A percentile compares a stretch with the other conserved stretches of the same genome.
phyloP scores from a whole-genome alignment of 2,329 filamentous ascomycete genomes.

The Colletotrichum cuscutae region DNA sequence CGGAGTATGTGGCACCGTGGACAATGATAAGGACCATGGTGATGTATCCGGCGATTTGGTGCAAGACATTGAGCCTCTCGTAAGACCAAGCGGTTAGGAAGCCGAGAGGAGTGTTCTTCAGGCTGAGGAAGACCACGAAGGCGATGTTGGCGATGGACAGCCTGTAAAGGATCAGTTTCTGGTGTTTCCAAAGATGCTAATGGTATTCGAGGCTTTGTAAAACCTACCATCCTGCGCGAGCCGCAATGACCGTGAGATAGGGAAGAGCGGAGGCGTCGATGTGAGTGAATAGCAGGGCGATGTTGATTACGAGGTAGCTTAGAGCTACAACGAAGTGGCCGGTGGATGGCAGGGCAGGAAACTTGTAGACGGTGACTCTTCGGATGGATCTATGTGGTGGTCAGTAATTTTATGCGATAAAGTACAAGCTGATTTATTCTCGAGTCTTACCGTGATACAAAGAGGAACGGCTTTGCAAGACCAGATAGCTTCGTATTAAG shows the following conservation, averaged over 20 bases:
- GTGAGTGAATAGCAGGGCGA: constrained; percentile 46
- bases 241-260: constrained; percentile 46
- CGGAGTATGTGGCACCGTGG: constrained; percentile 56
- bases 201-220: background rate
- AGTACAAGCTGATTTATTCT: background rate
- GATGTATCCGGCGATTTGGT: constrained; percentile 62
- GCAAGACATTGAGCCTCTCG: constrained; percentile 67
- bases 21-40: constrained; percentile 57
- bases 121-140: constrained; percentile 63
- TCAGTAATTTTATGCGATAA: background rate
- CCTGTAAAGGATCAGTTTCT: constrained; percentile 40
- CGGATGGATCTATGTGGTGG: constrained; percentile 20
- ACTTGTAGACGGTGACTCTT: constrained; percentile 27
- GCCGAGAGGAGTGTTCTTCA: constrained; percentile 67
- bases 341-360: constrained; percentile 27
- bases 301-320: constrained; percentile 47
- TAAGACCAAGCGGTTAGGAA: constrained; percentile 65
- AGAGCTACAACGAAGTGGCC: constrained; percentile 45
- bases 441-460: constrained; percentile 26
- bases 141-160: constrained; percentile 57
- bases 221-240: constrained; percentile 51
- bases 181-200: background rate
- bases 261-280: constrained; percentile 44
- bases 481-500: constrained; percentile 10
- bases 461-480: constrained; percentile 20